phyloP scores from a whole-genome alignment of 2,329 filamentous ascomycete genomes.

The Cladosporium sp. region DNA sequence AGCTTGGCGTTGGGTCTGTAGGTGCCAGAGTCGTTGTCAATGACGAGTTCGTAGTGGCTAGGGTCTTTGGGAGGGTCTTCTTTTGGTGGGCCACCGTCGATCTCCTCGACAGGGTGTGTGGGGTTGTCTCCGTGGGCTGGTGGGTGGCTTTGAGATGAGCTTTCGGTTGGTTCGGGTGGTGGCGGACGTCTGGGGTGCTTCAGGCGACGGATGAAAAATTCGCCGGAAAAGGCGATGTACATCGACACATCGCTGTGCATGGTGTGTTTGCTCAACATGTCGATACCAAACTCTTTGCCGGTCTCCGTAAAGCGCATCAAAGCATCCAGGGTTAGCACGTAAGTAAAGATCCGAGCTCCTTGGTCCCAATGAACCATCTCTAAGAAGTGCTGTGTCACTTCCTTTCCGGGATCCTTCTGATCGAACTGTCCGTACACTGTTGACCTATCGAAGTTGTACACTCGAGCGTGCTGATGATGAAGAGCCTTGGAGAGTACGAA shows the following conservation, averaged over 20 bases:
- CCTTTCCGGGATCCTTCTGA: conserved; percentile 53
- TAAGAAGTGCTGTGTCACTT: conserved; percentile 75
- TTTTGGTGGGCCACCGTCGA: conserved; percentile 43
- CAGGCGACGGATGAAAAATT: conserved; percentile 81
- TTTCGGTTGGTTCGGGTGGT: conserved; percentile 42
- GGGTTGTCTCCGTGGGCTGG: conserved; percentile 33
- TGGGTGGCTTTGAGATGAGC: conserved; percentile 41
- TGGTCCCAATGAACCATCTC: conserved; percentile 83
- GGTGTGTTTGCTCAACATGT: conserved; percentile 88
- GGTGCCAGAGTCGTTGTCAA: conserved; percentile 93
- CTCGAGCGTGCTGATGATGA: conserved; percentile 81
- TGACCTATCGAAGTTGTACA: conserved; percentile 80
- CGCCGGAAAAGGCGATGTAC: conserved; percentile 87
- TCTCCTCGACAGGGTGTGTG: conserved; percentile 51
- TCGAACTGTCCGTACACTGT: conserved; percentile 68
- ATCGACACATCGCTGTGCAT: conserved; percentile 93
- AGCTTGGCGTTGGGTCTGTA: conserved; percentile 80
- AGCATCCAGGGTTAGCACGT: conserved; percentile 82
- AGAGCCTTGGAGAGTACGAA: conserved; percentile 77
- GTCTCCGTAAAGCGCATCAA: conserved; percentile 91
- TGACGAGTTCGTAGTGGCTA: conserved; percentile 72
- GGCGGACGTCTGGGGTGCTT: conserved; percentile 42
- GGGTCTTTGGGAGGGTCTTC: conserved; percentile 50
- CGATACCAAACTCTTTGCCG: conserved; percentile 90
- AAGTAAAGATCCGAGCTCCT: conserved; percentile 84